phyloP scores from a whole-genome alignment of 495 filamentous ascomycete species.

The Talaromyces wortmannii region DNA sequence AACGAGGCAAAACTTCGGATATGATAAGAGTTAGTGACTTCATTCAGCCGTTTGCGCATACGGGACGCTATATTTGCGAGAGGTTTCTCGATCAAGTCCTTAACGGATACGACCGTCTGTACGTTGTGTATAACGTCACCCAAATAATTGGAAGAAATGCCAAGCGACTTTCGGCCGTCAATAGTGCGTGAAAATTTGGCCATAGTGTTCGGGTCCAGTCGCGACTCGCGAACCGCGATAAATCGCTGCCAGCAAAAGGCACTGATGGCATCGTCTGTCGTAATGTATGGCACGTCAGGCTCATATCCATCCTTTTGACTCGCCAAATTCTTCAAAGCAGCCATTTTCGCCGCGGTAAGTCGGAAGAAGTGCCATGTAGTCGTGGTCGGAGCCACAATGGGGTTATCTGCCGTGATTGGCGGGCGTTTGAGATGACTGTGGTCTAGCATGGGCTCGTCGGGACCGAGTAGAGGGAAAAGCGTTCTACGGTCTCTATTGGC shows the following conservation, averaged over 20 bases:
- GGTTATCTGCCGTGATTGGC: neutral
- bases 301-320: neutral
- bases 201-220: constrained; percentile 1
- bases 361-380: constrained; percentile 16
- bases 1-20: constrained; percentile 28
- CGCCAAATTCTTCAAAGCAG: constrained; percentile 3
- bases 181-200: constrained; percentile 20
- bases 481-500: constrained; percentile 21
- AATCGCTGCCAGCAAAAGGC: constrained; percentile 37
- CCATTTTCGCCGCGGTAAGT: constrained; percentile 10
- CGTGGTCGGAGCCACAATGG: neutral
- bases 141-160: constrained; percentile 21
- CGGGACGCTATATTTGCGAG: constrained; percentile 14
- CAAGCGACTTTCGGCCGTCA: constrained; percentile 17
- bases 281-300: constrained; percentile 15
- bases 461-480: constrained; percentile 18
- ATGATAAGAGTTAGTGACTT: constrained; percentile 15
- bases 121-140: constrained; percentile 21
- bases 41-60: constrained; percentile 20
- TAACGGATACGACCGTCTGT: constrained; percentile 10
- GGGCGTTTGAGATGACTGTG: constrained; percentile 19
- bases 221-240: constrained; percentile 7
- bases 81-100: constrained; percentile 11
- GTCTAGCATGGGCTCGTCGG: constrained; percentile 20
- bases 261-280: constrained; percentile 41